Conservation (phyloP, 768 basidiomycete species). For the Kwoniella sp. region DNA sequence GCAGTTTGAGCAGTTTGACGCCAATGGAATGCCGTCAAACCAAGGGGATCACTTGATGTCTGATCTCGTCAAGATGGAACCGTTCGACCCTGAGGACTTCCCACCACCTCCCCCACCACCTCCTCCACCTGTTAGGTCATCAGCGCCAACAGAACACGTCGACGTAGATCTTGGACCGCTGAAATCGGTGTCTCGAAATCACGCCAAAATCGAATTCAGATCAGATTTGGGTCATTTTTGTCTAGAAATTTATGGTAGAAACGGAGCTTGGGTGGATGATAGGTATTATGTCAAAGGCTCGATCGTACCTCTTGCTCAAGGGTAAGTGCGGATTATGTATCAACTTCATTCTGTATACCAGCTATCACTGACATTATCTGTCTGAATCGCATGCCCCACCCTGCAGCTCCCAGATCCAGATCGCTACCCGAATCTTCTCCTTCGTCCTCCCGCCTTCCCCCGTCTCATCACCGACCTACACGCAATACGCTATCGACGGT, state of each 20-base stretch:
- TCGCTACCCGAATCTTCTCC: slow-evolving; percentile 93
- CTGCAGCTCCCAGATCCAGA: slow-evolving; percentile 60
- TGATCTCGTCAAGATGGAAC: slow-evolving; percentile 15
- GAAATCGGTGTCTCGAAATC: slow-evolving; percentile 95
- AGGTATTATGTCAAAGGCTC: slow-evolving; percentile 91
- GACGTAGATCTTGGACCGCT: slow-evolving; percentile 84
- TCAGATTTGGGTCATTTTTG: slow-evolving; percentile 52
- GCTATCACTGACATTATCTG: background rate
- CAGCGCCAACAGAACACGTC: slow-evolving; percentile 46
- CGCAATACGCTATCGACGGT: slow-evolving; percentile 29
- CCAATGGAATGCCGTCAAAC: background rate
- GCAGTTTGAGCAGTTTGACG: background rate
- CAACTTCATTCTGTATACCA: background rate
- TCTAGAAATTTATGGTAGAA: slow-evolving; percentile 88
- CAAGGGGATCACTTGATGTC: background rate
- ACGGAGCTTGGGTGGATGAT: slow-evolving; percentile 97
- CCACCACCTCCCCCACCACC: slow-evolving; percentile 34
- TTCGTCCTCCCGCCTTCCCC: slow-evolving; percentile 85
- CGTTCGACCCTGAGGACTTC: slow-evolving; percentile 7
- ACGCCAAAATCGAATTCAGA: slow-evolving; percentile 78
- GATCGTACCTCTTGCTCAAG: slow-evolving; percentile 77
- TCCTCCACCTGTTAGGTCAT: slow-evolving; percentile 31
- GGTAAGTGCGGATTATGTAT: slow-evolving; percentile 60
- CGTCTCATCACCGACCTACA: slow-evolving; percentile 34
- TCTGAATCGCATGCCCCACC: background rate